Evolutionary conservation across 2,329 filamentous ascomycete genomes (phyloP).

Genomic region (Tolypocladium endophyticum): DNA sequence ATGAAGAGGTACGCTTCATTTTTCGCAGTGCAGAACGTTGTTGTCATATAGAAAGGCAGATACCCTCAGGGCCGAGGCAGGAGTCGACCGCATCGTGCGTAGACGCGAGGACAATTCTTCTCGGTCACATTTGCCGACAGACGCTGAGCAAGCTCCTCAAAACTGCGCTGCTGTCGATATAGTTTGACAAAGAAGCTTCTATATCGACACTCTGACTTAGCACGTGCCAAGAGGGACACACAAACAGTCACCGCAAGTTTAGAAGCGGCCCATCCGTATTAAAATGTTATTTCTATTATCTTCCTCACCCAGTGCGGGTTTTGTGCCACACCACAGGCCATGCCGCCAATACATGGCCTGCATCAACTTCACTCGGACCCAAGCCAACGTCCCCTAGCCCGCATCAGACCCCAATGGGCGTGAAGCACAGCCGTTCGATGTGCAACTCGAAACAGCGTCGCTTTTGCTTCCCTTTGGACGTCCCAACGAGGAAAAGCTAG

Average conservation of each 20-base stretch:
- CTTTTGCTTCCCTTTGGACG: neutral
- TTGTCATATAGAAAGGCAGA: neutral
- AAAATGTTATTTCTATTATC: neutral
- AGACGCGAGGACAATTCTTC: neutral
- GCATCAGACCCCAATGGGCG: neutral
- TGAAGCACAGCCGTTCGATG: neutral
- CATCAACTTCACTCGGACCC: neutral
- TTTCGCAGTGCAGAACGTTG: neutral
- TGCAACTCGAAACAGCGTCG: neutral
- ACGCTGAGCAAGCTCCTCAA: neutral
- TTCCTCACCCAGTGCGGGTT: neutral
- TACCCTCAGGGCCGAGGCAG: neutral
- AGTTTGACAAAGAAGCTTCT: neutral
- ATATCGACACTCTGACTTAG: neutral
- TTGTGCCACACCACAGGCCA: neutral
- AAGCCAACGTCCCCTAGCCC: neutral
- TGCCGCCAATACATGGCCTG: neutral
- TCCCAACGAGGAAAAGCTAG: neutral
- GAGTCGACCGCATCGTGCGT: neutral
- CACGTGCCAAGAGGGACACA: neutral
- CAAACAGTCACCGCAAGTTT: neutral
- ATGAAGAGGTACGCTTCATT: neutral
- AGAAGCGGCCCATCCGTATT: neutral
- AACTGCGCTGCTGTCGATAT: neutral
- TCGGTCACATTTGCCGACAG: too few species aligned